A percentile compares a stretch with the other conserved stretches of the same genome.
Conservation (phyloP, 1,284 basidiomycete species). For the Apiotrichum gracile region DNA sequence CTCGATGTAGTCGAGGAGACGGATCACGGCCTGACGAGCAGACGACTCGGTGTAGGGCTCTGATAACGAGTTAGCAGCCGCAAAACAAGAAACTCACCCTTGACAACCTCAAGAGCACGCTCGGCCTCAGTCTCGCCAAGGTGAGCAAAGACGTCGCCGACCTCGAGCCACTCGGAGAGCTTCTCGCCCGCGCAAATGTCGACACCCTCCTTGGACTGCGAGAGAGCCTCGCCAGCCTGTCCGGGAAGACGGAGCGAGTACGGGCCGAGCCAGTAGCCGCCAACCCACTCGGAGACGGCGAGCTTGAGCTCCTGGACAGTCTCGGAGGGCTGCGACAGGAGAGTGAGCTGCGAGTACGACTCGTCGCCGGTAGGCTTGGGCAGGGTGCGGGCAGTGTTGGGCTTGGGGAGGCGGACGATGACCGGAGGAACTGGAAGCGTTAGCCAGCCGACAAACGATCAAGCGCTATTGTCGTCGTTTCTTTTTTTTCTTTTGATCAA, state of each 20-base stretch:
- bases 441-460: too few species aligned
- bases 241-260: constrained; percentile 44
- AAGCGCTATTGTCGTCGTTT: not conserved
- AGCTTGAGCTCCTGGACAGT: constrained; percentile 48
- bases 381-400: constrained; percentile 38
- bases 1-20: constrained; percentile 50
- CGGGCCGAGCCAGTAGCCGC: constrained; percentile 49
- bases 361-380: constrained; percentile 29
- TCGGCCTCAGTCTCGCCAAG: constrained; percentile 27
- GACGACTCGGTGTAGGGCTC: constrained; percentile 52
- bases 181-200: constrained; percentile 44
- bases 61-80: constrained; percentile 9
- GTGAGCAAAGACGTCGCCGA: constrained; percentile 46
- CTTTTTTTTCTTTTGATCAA: not conserved
- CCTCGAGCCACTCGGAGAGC: constrained; percentile 47
- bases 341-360: constrained; percentile 28
- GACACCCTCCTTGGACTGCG: constrained; percentile 36
- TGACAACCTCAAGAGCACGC: constrained; percentile 42
- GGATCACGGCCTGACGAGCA: constrained; percentile 50
- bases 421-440: constrained; percentile 30
- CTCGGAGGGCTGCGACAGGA: constrained; percentile 42
- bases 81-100: constrained; percentile 27
- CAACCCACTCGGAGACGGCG: constrained; percentile 45
- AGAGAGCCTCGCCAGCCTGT: constrained; percentile 16
- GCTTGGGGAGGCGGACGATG: constrained; percentile 39